A percentile compares a stretch with the other conserved stretches of the same genome.
Conservation (phyloP, 371 early-diverging fungal genomes). For the Dinochytrium kinnereticum region DNA sequence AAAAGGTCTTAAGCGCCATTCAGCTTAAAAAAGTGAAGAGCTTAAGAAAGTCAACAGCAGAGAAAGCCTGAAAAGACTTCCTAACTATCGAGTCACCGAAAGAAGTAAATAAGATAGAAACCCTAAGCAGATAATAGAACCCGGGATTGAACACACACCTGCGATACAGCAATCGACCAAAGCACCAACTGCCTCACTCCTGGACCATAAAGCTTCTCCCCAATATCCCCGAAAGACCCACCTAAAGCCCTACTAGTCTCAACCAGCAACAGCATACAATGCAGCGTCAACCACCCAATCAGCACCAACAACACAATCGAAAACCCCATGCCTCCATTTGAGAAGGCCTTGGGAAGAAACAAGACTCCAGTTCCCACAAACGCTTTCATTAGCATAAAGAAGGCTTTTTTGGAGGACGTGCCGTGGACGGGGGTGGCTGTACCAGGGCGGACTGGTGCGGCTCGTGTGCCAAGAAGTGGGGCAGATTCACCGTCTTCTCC, state of each 20-base stretch:
- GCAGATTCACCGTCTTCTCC: conserved; percentile 14
- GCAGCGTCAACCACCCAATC: conserved; percentile 58
- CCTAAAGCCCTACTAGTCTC: conserved; percentile 50
- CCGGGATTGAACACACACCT: conserved; percentile 36
- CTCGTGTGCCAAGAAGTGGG: conserved; percentile 29
- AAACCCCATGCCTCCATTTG: conserved; percentile 65
- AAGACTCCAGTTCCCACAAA: conserved; percentile 90
- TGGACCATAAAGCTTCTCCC: conserved; percentile 78
- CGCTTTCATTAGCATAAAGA: conserved; percentile 82
- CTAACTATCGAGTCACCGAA: no score
- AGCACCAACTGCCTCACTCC: conserved; percentile 79
- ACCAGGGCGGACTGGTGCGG: conserved; percentile 28
- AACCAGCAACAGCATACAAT: conserved; percentile 68
- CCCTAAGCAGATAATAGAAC: no score
- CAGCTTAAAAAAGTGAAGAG: no score
- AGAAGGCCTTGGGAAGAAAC: conserved; percentile 80
- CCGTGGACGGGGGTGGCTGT: conserved; percentile 60
- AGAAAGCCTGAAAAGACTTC: no score
- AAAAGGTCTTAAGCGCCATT: no score
- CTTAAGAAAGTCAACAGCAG: no score
- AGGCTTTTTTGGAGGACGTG: conserved; percentile 79
- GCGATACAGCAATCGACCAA: conserved; percentile 83
- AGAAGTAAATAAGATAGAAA: no score
- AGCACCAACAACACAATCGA: conserved; percentile 53
- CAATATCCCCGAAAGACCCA: conserved; percentile 93